Evolutionary conservation across 768 basidiomycete species (phyloP), one percentile per base, ranked within the genome.

Genomic region (Lyophyllum semitale): DNA sequence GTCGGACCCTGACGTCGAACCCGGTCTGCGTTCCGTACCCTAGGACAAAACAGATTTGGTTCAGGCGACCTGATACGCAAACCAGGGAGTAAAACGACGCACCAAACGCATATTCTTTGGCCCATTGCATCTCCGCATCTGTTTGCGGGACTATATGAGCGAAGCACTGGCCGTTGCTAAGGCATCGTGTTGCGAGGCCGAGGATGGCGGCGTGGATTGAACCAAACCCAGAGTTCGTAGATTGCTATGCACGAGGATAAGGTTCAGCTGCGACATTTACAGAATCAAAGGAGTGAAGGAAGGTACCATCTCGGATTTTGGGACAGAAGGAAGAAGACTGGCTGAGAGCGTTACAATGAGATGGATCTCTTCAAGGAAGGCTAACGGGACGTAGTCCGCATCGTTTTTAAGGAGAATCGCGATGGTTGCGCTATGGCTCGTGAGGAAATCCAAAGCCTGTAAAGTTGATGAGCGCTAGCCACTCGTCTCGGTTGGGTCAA

Each of bases 371-470:
- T 92, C 86, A 12, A 98, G 71, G 2, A 87, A 78, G 2, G 86
- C 76, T 13, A 89, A 64, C 1, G 87, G 83, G 15, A 87, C 76
- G 37, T 80, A 76, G 18, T 85, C 80, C 3, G 80, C 74, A 41
- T 89, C 84, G 52, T 89, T 90, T 66, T 92, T 88, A 0, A 98
- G 77, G 30, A 96, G 76, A 54, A 92, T 88, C 17, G 91, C 77
- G 54, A 96, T 78, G 0, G 94, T 93, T 48, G 95, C 88, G 18
- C 89, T 81, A 63, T 98, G 96, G 43, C 78, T 85, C 6, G 85
- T 81, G 35, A 98, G 66, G 73, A 98, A 95, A 48, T 90, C 87
- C 50, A 91, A 69, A 2, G 88, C 88, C 91, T 94, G 18, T 23
- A 29, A 18, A 33, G 38, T 26, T 53, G 37, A 59, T 45, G 20